These are phyloP conservation scores for Zygnema cylindricum DNA, from an alignment of 139 green algal species.

Conservation along the genomic window DNA sequence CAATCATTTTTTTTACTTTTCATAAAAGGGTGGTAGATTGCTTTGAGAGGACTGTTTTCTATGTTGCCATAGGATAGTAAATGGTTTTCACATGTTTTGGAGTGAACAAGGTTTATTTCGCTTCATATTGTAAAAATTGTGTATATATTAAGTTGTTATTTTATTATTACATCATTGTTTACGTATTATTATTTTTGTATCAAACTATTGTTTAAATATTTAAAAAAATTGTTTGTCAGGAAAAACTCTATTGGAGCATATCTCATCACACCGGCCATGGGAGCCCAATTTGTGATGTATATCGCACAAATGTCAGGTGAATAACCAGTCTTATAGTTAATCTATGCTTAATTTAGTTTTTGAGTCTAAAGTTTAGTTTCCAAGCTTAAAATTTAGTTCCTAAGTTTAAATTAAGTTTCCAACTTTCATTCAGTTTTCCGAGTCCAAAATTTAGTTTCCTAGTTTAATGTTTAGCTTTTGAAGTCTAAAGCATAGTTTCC, in stretches of 20 bases:
- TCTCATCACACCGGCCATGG: constrained; percentile 79
- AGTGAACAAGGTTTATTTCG: no score
- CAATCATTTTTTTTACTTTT: no score
- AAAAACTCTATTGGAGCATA: constrained; percentile 74
- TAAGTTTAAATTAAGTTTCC: background rate
- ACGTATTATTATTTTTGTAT: no score
- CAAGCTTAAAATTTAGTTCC: background rate
- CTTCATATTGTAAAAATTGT: no score
- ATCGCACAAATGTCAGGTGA: constrained; percentile 73
- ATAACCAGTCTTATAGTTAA: background rate
- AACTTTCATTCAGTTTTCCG: background rate
- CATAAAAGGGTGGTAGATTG: no score
- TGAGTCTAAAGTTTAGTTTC: background rate
- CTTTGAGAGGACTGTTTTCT: no score
- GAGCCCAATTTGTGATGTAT: constrained; percentile 89
- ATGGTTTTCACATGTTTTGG: no score
- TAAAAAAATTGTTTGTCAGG: no score
- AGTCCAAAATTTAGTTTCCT: background rate
- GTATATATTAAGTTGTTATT: no score
- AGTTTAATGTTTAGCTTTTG: background rate
- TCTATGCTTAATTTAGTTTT: background rate
- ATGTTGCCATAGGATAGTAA: no score
- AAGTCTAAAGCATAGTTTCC: background rate
- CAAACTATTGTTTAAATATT: no score
- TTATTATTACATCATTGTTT: no score